A percentile compares a stretch with the other conserved stretches of the same genome.
These are phyloP conservation scores for Ogataea degrootiae DNA, from an alignment of 805 yeast species.

Conservation along the genomic window DNA sequence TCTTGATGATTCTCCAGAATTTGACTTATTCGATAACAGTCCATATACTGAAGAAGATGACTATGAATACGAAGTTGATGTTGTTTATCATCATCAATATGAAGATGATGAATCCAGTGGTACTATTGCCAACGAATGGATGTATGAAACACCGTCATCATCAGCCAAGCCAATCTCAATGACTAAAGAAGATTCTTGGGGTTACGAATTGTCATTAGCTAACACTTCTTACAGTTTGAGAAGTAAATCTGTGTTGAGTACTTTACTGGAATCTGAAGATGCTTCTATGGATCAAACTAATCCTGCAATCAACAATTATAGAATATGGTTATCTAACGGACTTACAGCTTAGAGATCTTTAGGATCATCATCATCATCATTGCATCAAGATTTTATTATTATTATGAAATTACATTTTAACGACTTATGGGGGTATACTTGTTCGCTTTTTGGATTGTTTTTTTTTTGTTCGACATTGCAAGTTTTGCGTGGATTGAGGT, in stretches of 20 bases:
- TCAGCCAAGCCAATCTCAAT: not conserved
- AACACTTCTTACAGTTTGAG: slow-evolving; percentile 1
- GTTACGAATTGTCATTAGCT: slow-evolving; percentile 11
- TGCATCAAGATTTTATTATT: no score
- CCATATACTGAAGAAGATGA: slow-evolving; percentile 9
- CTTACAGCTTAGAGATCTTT: no score
- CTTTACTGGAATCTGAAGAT: not conserved
- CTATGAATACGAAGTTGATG: slow-evolving; percentile 11
- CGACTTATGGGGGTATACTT: no score
- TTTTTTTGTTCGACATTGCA: no score
- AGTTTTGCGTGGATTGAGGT: no score
- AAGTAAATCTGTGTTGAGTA: not conserved
- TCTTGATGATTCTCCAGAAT: slow-evolving; percentile 12
- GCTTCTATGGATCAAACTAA: not conserved
- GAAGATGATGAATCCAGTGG: slow-evolving; percentile 2
- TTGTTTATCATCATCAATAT: slow-evolving; percentile 3
- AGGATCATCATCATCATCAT: no score
- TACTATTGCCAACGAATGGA: slow-evolving; percentile 4
- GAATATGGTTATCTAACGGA: not conserved
- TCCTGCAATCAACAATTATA: not conserved
- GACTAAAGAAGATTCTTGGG: slow-evolving; percentile 4
- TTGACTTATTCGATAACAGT: slow-evolving; percentile 7
- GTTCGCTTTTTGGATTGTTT: no score
- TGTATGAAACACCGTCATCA: not conserved
- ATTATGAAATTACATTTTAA: no score